Evolutionary conservation across 2,329 filamentous ascomycete species (phyloP).

Genomic region (Ophiostoma novo-ulmi): DNA sequence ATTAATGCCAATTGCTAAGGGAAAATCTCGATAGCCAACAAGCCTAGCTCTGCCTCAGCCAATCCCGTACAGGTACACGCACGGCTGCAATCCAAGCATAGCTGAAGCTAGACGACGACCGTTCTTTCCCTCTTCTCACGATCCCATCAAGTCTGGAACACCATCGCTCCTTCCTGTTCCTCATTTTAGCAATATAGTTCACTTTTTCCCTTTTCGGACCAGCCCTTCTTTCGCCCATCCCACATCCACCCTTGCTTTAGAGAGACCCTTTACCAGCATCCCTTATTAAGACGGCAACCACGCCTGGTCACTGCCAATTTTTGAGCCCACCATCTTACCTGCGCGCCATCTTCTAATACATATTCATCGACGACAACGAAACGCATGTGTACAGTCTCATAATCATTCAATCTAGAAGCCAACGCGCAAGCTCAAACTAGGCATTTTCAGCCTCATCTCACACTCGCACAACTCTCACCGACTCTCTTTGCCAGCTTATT

Average conservation of each 20-base stretch:
- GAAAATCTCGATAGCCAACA: not conserved
- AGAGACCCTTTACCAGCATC: not conserved
- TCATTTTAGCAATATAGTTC: not conserved
- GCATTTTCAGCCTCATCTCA: not conserved
- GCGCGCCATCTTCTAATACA: not conserved
- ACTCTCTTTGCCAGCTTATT: not conserved
- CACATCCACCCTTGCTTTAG: not conserved
- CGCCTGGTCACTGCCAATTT: not conserved
- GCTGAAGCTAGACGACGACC: not conserved
- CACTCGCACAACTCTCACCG: not conserved
- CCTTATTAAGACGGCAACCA: not conserved
- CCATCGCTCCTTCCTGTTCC: not conserved
- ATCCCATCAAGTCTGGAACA: not conserved
- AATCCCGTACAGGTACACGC: not conserved
- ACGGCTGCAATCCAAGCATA: not conserved
- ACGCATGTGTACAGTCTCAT: not conserved
- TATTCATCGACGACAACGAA: not conserved
- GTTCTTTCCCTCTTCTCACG: not conserved
- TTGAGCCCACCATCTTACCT: not conserved
- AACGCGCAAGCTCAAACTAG: not conserved
- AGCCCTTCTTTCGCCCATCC: not conserved
- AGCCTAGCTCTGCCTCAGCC: slow-evolving; percentile 1
- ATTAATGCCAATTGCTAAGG: not conserved
- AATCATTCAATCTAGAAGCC: not conserved
- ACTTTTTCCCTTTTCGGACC: not conserved